Evolutionary conservation across 1,284 basidiomycete genomes (phyloP), one percentile per base, ranked within the genome.

Genomic region (Puccinia novopanici): DNA sequence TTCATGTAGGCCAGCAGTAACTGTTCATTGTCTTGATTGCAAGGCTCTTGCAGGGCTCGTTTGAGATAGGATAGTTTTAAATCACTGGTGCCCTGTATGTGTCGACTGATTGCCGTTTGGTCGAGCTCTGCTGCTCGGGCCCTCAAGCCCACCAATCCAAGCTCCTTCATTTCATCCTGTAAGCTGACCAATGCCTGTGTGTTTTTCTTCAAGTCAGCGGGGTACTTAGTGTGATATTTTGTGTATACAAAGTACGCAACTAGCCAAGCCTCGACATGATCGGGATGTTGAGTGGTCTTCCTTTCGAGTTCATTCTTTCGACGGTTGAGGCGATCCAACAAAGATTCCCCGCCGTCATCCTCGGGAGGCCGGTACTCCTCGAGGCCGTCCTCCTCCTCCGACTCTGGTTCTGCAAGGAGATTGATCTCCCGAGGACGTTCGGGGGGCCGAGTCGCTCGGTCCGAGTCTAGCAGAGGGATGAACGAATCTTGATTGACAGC

Each of bases 111-210:
- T 0, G 77, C 67, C 19, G 72, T 70, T 37, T n/a, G 68, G 45
- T 80, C 68, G 1, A 52, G 12, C 48, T 73, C 70, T 27, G 52
- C 45, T 19, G 27, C 42, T 63, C 67, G 67, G 2, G 77, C 55
- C 45, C 77, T 72, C 10, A 80, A 50, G 3, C 77, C 77, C n/a
- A 80, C 77, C 17, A 80, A 40, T 52, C 77, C 77, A 52, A 72
- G 77, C 52, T 80, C 68, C 45, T 80, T 80, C 77, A 80, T 80
- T 34, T 80, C 77, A 48, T 80, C 77, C 67, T 80, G 77, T 12
- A 80, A 70, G 40, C 45, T 52, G 48, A 80, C 77, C 34, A 80
- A 40, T 2, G 55, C 77, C 77, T 80, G 68, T 0, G 30, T 24
- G 40, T 52, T 40, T 27, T 24, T n/a, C 0, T 15, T 19, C 24